Base-by-base conservation (phyloP, 2,329 filamentous ascomycete species). In the Ascochyta lentis region DNA sequence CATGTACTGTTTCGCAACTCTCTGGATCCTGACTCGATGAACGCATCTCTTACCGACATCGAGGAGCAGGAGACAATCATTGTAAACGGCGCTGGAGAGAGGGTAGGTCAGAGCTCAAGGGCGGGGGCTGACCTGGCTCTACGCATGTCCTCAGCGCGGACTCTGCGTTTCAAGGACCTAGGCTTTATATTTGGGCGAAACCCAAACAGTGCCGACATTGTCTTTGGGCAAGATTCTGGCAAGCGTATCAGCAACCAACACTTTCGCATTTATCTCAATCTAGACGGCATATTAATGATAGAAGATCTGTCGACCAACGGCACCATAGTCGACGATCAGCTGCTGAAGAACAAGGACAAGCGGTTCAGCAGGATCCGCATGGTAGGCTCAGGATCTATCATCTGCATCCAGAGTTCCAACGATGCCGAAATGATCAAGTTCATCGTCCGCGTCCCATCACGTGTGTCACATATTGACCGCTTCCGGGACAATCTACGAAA, bases 251-350 rank as follows among this genome's bases (percentile, higher is more conserved):
- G 94, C 80, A 97, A 98, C 71, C 83, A 90, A n/a, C 95, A 99
- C 73, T 99, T 98, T 73, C 89, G 92, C 49, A 96, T 99, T 59
- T 96, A 89, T 70, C 83, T 96, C 66, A 99, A 96, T 67, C 81
- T 87, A n/a, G 86, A 91, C 60, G 91, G 90, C 26, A 88, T 90
- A 53, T 83, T 97, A 61, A 96, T 99, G 92, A 80, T 98, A 12
- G 89, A 96, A 74, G 95, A 99, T 71, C 85, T 88, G 71, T 98
- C 95, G 0, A 97, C 92, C n/a, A 99, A 98, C 69, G 95, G 95
- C 26, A 98, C 95, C 4, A 81, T 91, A 56, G 91, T 98, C 53
- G 93, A 98, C 75, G 83, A 85, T 23, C 79, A 81, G 16, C 79
- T 91, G 33, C 81, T 99, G 15, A 82, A 78, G 54, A 77, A 81